phyloP scores from a whole-genome alignment of 495 filamentous ascomycete genomes.

The Hyaloscypha variabilis region DNA sequence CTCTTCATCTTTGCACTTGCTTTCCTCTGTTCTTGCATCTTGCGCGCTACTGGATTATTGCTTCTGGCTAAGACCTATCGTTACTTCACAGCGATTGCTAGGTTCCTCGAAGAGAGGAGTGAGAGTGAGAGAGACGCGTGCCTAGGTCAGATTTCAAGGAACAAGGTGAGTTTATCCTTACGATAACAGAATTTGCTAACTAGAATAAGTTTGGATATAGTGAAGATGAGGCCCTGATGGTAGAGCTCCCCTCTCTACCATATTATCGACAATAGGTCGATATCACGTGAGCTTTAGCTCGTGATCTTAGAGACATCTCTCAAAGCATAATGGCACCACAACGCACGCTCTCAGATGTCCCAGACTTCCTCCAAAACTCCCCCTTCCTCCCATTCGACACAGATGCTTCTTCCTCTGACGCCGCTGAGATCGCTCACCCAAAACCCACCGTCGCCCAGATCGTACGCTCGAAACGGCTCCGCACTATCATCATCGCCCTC shows the following conservation, averaged over 20 bases:
- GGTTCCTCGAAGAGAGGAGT: too few relatives aligned
- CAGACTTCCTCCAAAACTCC: constrained; percentile 21
- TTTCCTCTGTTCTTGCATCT: neutral
- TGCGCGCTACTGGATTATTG: too few relatives aligned
- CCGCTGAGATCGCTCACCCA: neutral
- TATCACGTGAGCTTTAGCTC: neutral
- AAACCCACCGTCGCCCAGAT: constrained; percentile 12
- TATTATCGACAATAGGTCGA: neutral
- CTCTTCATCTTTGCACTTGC: neutral
- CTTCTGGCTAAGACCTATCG: too few relatives aligned
- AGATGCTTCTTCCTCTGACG: neutral
- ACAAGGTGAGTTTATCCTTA: neutral
- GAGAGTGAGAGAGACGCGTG: too few relatives aligned
- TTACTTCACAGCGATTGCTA: too few relatives aligned
- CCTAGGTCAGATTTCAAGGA: too few relatives aligned
- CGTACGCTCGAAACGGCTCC: constrained; percentile 11
- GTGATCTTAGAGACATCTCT: neutral
- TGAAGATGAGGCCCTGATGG: neutral
- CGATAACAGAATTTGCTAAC: neutral
- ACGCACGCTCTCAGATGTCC: constrained; percentile 5
- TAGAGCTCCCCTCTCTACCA: neutral
- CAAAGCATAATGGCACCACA: neutral
- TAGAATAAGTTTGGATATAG: neutral
- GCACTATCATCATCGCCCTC: neutral
- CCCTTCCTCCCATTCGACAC: constrained; percentile 11